A percentile compares a stretch with the other conserved stretches of the same genome.
Evolutionary conservation across 2,329 filamentous ascomycete species (phyloP).

Genomic region (Acrodontium crateriforme): DNA sequence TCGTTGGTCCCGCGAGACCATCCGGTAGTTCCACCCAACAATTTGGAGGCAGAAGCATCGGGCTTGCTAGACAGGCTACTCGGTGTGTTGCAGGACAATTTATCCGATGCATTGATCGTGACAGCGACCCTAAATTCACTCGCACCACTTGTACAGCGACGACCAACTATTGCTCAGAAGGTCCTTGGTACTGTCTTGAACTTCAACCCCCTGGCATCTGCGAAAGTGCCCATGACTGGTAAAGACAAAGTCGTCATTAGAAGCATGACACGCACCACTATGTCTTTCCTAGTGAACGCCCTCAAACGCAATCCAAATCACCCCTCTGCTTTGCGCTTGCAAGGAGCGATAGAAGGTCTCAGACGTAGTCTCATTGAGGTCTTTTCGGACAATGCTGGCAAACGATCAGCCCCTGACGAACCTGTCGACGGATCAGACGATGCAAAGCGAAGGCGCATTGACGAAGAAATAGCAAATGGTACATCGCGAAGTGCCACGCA

Average conservation of each 20-base stretch:
- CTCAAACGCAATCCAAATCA: conserved; percentile 73
- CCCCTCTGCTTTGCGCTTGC: conserved; percentile 60
- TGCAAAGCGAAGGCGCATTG: conserved; percentile 68
- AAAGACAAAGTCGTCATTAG: conserved; percentile 70
- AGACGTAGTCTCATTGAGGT: conserved; percentile 65
- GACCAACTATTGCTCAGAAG: conserved; percentile 68
- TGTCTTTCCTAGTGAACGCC: conserved; percentile 70
- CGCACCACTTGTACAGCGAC: conserved; percentile 66
- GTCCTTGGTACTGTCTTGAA: conserved; percentile 74
- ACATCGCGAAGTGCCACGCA: conserved; percentile 18
- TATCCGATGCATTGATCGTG: conserved; percentile 72
- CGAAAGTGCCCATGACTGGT: conserved; percentile 31
- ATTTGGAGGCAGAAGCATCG: conserved; percentile 82
- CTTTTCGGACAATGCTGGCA: conserved; percentile 62
- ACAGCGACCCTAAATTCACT: conserved; percentile 86
- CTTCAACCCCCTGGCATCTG: conserved; percentile 81
- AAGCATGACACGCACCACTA: conserved; percentile 89
- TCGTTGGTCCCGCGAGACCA: conserved; percentile 76
- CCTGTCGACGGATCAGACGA: conserved; percentile 58
- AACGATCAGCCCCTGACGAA: conserved; percentile 58
- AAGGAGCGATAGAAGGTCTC: conserved; percentile 73
- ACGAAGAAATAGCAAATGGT: conserved; percentile 32
- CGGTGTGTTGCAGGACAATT: conserved; percentile 67
- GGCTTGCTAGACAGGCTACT: conserved; percentile 83
- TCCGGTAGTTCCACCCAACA: conserved; percentile 60